Percentiles rank a stretch among this genome's conserved stretches.
Conservation (phyloP, 75 land plant genomes). For the Larix kaempferi region DNA sequence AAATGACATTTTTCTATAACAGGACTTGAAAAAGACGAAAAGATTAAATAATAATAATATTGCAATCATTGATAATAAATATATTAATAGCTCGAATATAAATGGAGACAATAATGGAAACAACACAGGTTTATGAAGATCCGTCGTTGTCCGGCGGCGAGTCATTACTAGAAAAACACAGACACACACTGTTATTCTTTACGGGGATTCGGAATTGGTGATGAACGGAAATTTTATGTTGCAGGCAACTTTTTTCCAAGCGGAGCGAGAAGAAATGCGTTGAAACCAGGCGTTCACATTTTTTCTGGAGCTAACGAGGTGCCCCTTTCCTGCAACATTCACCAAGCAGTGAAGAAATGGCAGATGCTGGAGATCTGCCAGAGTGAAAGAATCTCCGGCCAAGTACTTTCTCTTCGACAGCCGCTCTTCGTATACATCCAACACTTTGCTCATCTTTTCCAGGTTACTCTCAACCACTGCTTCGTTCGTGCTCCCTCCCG, state of each 20-base stretch:
- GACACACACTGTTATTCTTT: no score
- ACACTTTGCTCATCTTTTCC: slow-evolving; percentile 30
- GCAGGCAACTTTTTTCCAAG: slow-evolving; percentile 22
- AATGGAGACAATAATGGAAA: no score
- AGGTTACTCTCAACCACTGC: slow-evolving; percentile 13
- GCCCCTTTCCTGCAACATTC: slow-evolving; percentile 11
- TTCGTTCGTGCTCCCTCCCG: slow-evolving; percentile 15
- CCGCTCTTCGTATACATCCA: slow-evolving; percentile 38
- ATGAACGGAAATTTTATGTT: neutral
- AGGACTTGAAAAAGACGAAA: no score
- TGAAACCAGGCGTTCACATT: slow-evolving; percentile 52
- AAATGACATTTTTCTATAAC: no score
- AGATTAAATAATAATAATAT: no score
- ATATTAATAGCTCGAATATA: no score
- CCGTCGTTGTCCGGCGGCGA: no score
- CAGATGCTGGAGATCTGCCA: slow-evolving; percentile 43
- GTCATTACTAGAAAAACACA: no score
- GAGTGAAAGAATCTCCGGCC: slow-evolving; percentile 29
- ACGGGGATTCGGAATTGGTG: no score
- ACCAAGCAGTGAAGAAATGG: slow-evolving; percentile 22
- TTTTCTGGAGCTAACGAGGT: slow-evolving; percentile 21
- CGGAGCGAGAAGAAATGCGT: slow-evolving; percentile 37
- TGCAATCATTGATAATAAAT: no score
- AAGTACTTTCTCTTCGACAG: slow-evolving; percentile 30
- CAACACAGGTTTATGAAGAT: no score